phyloP scores from a whole-genome alignment of 768 basidiomycete species.

The Lactarius akahatsu region DNA sequence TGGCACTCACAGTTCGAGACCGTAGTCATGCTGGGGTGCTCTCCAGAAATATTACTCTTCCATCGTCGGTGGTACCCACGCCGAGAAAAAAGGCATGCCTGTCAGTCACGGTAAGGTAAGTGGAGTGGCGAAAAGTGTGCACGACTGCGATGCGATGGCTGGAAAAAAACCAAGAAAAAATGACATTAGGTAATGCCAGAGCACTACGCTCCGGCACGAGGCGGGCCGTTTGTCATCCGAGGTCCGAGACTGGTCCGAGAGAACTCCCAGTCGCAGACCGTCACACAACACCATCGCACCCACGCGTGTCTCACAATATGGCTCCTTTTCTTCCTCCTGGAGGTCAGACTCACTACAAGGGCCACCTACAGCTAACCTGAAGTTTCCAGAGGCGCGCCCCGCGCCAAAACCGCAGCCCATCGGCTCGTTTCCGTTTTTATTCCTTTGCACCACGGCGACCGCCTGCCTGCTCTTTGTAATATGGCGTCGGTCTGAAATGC shows the following conservation, averaged over 20 bases:
- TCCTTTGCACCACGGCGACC: constrained; percentile 55
- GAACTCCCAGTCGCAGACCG: too few species aligned
- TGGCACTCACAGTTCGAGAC: constrained; percentile 8
- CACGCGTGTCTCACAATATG: constrained; percentile 1
- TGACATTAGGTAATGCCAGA: not conserved
- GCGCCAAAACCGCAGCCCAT: constrained; percentile 63
- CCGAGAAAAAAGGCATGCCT: too few species aligned
- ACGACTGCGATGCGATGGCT: too few species aligned
- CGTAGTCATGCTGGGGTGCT: too few species aligned
- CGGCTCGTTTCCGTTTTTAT: constrained; percentile 51
- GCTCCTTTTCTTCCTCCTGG: constrained; percentile 20
- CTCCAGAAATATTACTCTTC: not conserved
- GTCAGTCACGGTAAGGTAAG: too few species aligned
- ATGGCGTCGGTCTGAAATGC: constrained; percentile 55
- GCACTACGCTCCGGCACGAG: not conserved
- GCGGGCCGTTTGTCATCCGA: not conserved
- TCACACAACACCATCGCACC: not conserved
- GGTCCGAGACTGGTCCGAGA: too few species aligned
- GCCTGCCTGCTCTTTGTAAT: constrained; percentile 57
- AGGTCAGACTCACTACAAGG: constrained; percentile 6
- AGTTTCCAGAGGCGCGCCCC: constrained; percentile 37
- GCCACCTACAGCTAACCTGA: constrained; percentile 7
- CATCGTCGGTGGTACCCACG: too few species aligned
- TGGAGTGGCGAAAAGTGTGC: too few species aligned
- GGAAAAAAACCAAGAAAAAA: not conserved